phyloP scores from a whole-genome alignment of 306 rosid genomes.

The Trichosanthes truncata region DNA sequence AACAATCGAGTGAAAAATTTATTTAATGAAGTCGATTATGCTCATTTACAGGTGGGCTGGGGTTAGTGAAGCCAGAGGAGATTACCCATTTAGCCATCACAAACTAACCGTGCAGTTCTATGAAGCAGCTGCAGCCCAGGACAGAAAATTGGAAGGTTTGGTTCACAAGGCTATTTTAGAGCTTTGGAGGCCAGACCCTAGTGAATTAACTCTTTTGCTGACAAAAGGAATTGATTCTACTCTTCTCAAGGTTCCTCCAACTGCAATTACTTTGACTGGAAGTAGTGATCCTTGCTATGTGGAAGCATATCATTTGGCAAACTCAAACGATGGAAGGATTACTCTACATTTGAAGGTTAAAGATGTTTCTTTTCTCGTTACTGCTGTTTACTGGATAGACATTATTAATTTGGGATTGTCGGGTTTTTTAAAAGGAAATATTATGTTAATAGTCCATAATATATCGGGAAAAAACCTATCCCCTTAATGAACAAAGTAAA shows the following conservation, averaged over 20 bases:
- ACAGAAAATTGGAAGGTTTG: slow-evolving; percentile 91
- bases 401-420: not conserved
- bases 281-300: slow-evolving; percentile 98
- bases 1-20: not conserved
- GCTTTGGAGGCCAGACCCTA: slow-evolving; percentile 97
- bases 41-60: slow-evolving; percentile 77
- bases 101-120: slow-evolving; percentile 94
- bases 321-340: slow-evolving; percentile 82
- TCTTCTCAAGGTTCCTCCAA: slow-evolving; percentile 89
- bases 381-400: not conserved
- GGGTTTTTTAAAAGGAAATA: not conserved
- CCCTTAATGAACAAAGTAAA: not conserved
- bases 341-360: slow-evolving; percentile 89
- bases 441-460: not conserved
- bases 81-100: slow-evolving; percentile 99
- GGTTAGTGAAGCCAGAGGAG: slow-evolving; percentile 92
- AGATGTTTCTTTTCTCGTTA: not conserved
- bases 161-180: slow-evolving; percentile 98
- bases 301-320: slow-evolving; percentile 96
- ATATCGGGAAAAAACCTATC: not conserved
- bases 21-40: not conserved
- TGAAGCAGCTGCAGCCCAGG: slow-evolving; percentile 98
- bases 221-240: slow-evolving; percentile 87
- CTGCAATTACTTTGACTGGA: slow-evolving; percentile 88
- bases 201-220: slow-evolving; percentile 81